A percentile compares a stretch with the other conserved stretches of the same genome.
phyloP scores from a whole-genome alignment of 2,329 filamentous ascomycete species.

The Exophiala xenobiotica region DNA sequence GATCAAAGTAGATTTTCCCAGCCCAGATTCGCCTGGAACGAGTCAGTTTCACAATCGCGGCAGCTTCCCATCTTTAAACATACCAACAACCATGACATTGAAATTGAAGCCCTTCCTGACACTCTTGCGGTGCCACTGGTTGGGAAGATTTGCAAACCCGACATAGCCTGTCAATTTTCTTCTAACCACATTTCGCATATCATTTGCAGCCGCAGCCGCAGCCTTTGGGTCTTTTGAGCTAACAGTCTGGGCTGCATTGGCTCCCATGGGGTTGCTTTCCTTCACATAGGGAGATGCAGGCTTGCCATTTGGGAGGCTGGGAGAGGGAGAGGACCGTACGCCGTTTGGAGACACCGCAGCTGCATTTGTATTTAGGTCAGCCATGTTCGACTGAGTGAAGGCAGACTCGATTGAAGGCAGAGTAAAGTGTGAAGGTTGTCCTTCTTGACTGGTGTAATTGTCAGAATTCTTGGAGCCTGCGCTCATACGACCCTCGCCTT shows the following conservation, averaged over 20 bases:
- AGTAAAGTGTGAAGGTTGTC: background rate
- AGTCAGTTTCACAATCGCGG: constrained; percentile 1
- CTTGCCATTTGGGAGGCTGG: constrained; percentile 49
- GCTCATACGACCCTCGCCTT: constrained; percentile 5
- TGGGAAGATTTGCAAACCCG: constrained; percentile 96
- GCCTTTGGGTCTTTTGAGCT: constrained; percentile 65
- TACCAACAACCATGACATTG: constrained; percentile 99
- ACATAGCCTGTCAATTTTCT: constrained; percentile 98
- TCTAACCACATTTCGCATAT: constrained; percentile 93
- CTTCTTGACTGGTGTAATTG: background rate
- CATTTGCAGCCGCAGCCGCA: constrained; percentile 56
- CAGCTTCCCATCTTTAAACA: constrained; percentile 43
- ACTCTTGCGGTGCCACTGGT: constrained; percentile 99
- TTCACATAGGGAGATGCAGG: constrained; percentile 57
- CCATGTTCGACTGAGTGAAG: constrained; percentile 9
- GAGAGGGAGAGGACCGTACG: constrained; percentile 38
- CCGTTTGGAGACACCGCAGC: constrained; percentile 34
- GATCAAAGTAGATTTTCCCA: constrained; percentile 98
- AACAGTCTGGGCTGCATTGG: constrained; percentile 57
- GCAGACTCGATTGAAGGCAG: background rate
- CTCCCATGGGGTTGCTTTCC: constrained; percentile 58
- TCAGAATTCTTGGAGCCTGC: constrained; percentile 8
- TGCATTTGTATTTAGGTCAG: constrained; percentile 33
- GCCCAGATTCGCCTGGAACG: constrained; percentile 84
- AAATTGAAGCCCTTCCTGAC: constrained; percentile 99